phyloP scores from a whole-genome alignment of 768 basidiomycete genomes.

The Mycena chlorophos region DNA sequence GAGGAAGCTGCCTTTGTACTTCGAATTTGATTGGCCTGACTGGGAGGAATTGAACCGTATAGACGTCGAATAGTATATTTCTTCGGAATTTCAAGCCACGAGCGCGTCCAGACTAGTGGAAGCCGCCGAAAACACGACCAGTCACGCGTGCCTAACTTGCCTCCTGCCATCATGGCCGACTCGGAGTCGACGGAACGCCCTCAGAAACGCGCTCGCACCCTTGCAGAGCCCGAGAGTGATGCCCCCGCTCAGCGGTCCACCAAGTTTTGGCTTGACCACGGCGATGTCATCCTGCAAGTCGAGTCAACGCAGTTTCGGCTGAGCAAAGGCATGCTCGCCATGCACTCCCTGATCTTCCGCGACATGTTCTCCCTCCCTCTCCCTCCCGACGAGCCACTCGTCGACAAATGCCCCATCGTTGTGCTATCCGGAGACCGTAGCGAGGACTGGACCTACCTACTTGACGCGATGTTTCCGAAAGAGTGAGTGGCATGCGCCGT shows the following conservation, averaged over 20 bases:
- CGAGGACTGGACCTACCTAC: background rate
- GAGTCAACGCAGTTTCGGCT: slow-evolving; percentile 12
- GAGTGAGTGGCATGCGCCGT: background rate
- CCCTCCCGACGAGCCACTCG: background rate
- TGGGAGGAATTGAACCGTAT: no score
- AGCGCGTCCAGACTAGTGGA: no score
- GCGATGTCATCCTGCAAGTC: slow-evolving; percentile 13
- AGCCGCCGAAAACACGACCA: no score
- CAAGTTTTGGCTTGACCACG: background rate
- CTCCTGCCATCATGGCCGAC: no score
- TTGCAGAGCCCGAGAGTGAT: background rate
- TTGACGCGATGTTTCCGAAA: background rate
- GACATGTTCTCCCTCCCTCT: slow-evolving; percentile 18
- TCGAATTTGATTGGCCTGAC: no score
- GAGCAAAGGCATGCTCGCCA: slow-evolving; percentile 3
- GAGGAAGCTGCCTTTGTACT: no score
- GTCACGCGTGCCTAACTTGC: no score
- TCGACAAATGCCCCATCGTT: background rate
- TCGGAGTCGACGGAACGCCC: no score
- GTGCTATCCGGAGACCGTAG: background rate
- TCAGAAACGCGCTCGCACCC: background rate
- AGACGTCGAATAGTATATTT: no score
- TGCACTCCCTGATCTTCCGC: slow-evolving; percentile 14
- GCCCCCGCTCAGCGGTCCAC: background rate
- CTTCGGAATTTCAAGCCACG: no score